Evolutionary conservation across 768 basidiomycete species (phyloP).

Genomic region (Collybia nuda): DNA sequence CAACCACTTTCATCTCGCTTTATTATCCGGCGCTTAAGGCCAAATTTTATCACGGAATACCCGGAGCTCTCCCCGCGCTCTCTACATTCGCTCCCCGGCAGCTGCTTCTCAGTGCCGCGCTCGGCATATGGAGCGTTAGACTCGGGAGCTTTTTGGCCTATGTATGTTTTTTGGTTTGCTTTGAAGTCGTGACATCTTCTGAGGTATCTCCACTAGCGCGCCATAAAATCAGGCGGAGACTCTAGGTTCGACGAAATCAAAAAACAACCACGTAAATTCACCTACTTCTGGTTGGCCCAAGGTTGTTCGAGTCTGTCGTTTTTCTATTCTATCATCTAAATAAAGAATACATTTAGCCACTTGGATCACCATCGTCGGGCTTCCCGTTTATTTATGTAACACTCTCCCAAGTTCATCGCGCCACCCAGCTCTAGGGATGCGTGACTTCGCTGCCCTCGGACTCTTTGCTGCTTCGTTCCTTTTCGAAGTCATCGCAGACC

Average conservation of each 20-base stretch:
- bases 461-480: slow-evolving; percentile 58
- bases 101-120: slow-evolving; percentile 52
- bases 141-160: slow-evolving; percentile 60
- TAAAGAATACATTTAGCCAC: slow-evolving; percentile 41
- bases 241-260: slow-evolving; percentile 63
- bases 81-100: slow-evolving; percentile 59
- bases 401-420: slow-evolving; percentile 43
- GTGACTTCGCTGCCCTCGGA: slow-evolving; percentile 54
- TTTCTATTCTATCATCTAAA: neutral
- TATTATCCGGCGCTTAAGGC: slow-evolving; percentile 60
- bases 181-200: neutral
- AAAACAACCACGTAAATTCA: slow-evolving; percentile 40
- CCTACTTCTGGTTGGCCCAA: slow-evolving; percentile 62
- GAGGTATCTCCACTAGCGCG: slow-evolving; percentile 21
- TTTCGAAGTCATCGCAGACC: slow-evolving; percentile 63
- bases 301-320: slow-evolving; percentile 26
- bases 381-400: slow-evolving; percentile 70
- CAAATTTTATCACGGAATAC: slow-evolving; percentile 40
- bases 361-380: slow-evolving; percentile 67
- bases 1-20: slow-evolving; percentile 57
- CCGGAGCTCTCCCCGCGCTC: slow-evolving; percentile 38
- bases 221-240: slow-evolving; percentile 57
- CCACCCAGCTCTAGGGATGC: slow-evolving; percentile 50
- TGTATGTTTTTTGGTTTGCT: neutral
- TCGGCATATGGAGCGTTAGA: slow-evolving; percentile 61